phyloP scores from a whole-genome alignment of 345 rosid species.

The Brassica incana region DNA sequence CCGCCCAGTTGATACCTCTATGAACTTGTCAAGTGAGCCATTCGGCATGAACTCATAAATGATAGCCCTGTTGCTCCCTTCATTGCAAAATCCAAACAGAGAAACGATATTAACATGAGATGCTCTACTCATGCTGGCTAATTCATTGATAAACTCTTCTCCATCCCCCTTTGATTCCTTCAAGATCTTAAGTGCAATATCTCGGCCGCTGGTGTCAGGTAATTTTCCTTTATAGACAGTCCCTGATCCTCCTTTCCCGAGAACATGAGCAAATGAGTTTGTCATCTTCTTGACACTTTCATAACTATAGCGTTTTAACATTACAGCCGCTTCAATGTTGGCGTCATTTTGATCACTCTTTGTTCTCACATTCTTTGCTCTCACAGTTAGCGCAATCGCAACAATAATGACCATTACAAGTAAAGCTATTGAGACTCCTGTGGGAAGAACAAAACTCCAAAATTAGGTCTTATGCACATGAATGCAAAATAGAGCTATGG shows the following conservation, averaged over 20 bases:
- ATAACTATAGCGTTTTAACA: background rate
- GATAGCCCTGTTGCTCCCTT: slow-evolving; percentile 34
- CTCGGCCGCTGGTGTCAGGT: slow-evolving; percentile 14
- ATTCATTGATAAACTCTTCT: slow-evolving; percentile 48
- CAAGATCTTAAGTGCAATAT: slow-evolving; percentile 47
- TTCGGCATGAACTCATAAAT: slow-evolving; percentile 46
- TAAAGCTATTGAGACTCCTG: no score
- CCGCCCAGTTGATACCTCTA: no score
- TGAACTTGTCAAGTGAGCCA: slow-evolving; percentile 39
- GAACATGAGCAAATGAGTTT: background rate
- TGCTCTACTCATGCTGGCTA: slow-evolving; percentile 34
- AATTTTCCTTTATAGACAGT: slow-evolving; percentile 39
- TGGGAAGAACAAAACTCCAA: no score
- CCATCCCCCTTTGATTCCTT: slow-evolving; percentile 41
- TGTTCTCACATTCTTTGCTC: background rate
- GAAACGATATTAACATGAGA: background rate
- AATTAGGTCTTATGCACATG: no score
- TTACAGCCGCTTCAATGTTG: background rate
- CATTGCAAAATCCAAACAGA: no score
- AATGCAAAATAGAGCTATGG: no score
- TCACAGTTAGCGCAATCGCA: background rate
- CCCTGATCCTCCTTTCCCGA: slow-evolving; percentile 52
- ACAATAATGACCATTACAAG: background rate
- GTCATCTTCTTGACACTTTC: background rate
- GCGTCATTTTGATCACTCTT: background rate